phyloP scores from a whole-genome alignment of 179 eudicot species.

The Camellia oleifera region DNA sequence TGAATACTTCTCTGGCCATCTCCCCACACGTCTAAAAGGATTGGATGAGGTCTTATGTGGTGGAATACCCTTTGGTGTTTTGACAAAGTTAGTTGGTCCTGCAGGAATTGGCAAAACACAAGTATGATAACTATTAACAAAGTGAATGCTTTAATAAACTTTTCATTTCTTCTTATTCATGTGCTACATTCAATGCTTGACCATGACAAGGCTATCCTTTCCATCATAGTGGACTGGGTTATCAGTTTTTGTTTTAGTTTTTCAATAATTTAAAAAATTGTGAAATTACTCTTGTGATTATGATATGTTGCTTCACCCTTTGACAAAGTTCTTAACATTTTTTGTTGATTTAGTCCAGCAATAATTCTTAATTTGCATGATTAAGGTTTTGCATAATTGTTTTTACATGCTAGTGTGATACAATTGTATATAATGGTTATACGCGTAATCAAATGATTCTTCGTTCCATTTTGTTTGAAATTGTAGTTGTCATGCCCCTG shows the following conservation, averaged over 20 bases:
- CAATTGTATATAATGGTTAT: neutral
- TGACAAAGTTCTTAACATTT: neutral
- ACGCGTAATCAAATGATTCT: slow-evolving; percentile 12
- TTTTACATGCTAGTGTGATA: neutral
- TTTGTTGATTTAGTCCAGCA: neutral
- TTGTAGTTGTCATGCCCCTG: slow-evolving; percentile 38
- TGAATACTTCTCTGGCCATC: slow-evolving; percentile 74
- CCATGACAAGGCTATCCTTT: too few relatives aligned
- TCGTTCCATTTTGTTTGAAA: slow-evolving; percentile 1
- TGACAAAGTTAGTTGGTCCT: slow-evolving; percentile 89
- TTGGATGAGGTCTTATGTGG: slow-evolving; percentile 78
- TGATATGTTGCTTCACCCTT: neutral
- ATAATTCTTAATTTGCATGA: neutral
- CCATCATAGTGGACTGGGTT: too few relatives aligned
- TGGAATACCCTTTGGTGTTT: slow-evolving; percentile 85
- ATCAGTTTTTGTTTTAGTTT: too few relatives aligned
- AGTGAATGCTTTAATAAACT: neutral
- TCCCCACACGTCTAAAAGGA: slow-evolving; percentile 72
- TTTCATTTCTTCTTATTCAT: too few relatives aligned
- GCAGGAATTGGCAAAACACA: slow-evolving; percentile 93
- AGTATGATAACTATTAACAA: slow-evolving; percentile 27
- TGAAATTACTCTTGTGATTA: neutral
- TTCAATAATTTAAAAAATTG: neutral
- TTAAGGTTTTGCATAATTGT: neutral
- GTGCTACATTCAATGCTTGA: too few relatives aligned